phyloP scores from a whole-genome alignment of 1,284 basidiomycete species.

The Anthracocystis walkeri region DNA sequence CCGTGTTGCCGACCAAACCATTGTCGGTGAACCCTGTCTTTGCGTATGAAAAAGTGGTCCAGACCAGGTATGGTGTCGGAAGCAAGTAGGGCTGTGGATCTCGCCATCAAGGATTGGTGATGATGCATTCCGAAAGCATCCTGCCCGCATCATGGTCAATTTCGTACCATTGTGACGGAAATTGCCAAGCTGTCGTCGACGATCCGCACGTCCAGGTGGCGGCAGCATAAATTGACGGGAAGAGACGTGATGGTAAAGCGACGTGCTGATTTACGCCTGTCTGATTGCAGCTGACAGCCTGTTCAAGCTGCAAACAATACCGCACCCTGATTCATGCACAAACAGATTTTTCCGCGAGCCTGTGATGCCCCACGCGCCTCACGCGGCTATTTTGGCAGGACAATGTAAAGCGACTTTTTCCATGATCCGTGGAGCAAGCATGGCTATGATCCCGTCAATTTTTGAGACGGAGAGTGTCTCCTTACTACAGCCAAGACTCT shows the following conservation, averaged over 20 bases:
- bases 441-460: not conserved
- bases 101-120: no score
- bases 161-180: no score
- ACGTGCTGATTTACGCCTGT: not conserved
- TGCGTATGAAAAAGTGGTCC: not conserved
- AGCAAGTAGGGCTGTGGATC: no score
- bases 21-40: not conserved
- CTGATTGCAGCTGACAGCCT: no score
- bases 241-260: not conserved
- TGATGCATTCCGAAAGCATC: not conserved
- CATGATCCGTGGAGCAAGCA: not conserved
- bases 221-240: not conserved
- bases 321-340: no score
- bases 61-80: not conserved
- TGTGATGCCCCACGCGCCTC: not conserved
- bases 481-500: constrained; percentile 2
- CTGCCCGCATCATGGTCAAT: no score
- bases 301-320: no score
- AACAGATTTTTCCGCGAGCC: no score
- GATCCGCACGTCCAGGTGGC: not conserved
- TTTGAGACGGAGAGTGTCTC: not conserved
- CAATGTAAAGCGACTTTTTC: not conserved
- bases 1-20: not conserved
- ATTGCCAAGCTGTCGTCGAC: no score
- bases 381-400: not conserved